Base-by-base conservation (phyloP, 352 stramenopile species). In the Elongisporangium senticosum region DNA sequence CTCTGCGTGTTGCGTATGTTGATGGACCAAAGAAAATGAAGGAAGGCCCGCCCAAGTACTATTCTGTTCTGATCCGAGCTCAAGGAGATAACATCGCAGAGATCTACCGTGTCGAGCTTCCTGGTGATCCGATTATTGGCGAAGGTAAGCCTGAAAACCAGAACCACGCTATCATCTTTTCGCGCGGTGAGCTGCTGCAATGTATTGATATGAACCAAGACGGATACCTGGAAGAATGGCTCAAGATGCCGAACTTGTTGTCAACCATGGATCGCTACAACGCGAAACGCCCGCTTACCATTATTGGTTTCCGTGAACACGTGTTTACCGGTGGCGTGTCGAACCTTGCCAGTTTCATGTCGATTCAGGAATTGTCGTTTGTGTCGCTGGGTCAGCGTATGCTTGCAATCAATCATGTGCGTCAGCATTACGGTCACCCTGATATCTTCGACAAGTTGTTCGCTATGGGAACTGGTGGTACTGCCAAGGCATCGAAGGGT, bases 201-300 rank as follows among this genome's bases (percentile, higher is more conserved):
- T 92, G 81, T 88, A 96, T 96, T 51, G 86, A 96, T 83, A 94
- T 94, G 86, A 96, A 96, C 65, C 86, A 96, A 64, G 86, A 96
- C 49, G 79, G 75, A 0, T 93, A 93, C 65, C 66, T 94, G 1
- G 86, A 96, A 60, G 84, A 94, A 58, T 82, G 68, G 24, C 53
- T 96, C 49, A 94, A 94, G 77, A 87, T 95, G 74, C 83, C 83
- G 19, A 94, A 93, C 59, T 53, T 95, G 58, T 61, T 95, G n/a
- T 90, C 86, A 17, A 95, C 86, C 1, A 88, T 89, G 60, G 73
- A 83, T 53, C 59, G 71, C 6, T 72, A 82, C 65, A 58, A 56
- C 1, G 64, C 69, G 19, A 84, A 83, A 55, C 47, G 71, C 0
- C 74, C 74, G 8, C 59, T 84, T 24, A 85, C 72, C 15, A 87